phyloP scores from a whole-genome alignment of 176 grass and related monocot genomes.

The Otatea glauca region DNA sequence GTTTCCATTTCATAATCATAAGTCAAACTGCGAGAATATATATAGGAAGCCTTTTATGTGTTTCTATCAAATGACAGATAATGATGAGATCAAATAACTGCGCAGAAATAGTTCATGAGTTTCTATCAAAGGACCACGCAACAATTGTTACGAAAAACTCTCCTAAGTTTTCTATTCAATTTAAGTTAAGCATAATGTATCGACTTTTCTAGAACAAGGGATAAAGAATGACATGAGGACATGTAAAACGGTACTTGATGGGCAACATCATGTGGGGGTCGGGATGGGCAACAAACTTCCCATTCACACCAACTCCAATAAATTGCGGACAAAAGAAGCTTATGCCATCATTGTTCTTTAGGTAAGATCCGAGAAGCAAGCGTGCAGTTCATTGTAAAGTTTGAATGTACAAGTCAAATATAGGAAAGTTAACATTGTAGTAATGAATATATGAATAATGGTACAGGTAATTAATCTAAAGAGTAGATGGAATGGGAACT shows the following conservation, averaged over 20 bases:
- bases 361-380: constrained; percentile 86
- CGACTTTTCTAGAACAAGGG: neutral
- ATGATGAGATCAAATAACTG: constrained; percentile 94
- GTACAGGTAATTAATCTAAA: constrained; percentile 22
- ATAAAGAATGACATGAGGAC: neutral
- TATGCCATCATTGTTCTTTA: constrained; percentile 65
- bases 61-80: constrained; percentile 75
- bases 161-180: neutral
- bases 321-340: constrained; percentile 16
- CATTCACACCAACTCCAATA: constrained; percentile 29
- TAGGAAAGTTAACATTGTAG: constrained; percentile 2
- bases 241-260: neutral
- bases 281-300: neutral
- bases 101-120: constrained; percentile 51
- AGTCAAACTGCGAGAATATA: neutral
- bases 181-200: constrained; percentile 3
- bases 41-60: too few relatives aligned
- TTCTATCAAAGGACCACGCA: constrained; percentile 32
- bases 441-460: constrained; percentile 15
- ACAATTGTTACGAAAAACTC: constrained; percentile 18
- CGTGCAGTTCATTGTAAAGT: constrained; percentile 56
- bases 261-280: constrained; percentile 3
- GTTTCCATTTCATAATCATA: neutral
- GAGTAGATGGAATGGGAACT: neutral
- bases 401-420: constrained; percentile 41